phyloP scores from a whole-genome alignment of 2,329 filamentous ascomycete genomes.

The Penicillium sclerotigenum region DNA sequence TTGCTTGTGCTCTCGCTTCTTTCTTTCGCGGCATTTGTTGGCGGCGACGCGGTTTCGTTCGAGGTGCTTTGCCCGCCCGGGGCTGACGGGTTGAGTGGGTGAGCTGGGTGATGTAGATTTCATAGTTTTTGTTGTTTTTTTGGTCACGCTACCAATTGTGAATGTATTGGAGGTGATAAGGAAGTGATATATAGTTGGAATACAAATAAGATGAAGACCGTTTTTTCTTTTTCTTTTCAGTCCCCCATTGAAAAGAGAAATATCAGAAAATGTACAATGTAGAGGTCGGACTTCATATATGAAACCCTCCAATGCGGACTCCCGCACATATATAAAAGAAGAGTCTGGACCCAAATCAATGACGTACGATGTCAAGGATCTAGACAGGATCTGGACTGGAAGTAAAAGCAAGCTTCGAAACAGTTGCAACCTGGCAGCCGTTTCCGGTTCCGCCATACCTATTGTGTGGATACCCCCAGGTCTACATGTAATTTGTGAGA shows the following conservation, averaged over 20 bases:
- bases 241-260: too few species aligned
- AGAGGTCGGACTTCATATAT: background rate
- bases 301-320: background rate
- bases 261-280: background rate
- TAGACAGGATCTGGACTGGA: background rate
- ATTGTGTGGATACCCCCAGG: too few species aligned
- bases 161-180: background rate
- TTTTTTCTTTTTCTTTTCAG: background rate
- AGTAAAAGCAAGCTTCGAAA: background rate
- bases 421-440: conserved; percentile 4
- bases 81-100: background rate
- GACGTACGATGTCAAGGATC: background rate
- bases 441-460: conserved; percentile 1
- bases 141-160: background rate
- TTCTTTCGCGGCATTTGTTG: conserved; percentile 23
- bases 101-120: background rate
- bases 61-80: conserved; percentile 17
- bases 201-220: background rate
- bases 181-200: background rate
- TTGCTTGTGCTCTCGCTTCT: conserved; percentile 20
- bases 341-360: conserved; percentile 6
- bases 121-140: background rate
- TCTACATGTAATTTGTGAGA: background rate
- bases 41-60: conserved; percentile 25
- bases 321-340: background rate